Evolutionary conservation across 1,284 basidiomycete genomes (phyloP).

Genomic region (Kwoniella shivajii): DNA sequence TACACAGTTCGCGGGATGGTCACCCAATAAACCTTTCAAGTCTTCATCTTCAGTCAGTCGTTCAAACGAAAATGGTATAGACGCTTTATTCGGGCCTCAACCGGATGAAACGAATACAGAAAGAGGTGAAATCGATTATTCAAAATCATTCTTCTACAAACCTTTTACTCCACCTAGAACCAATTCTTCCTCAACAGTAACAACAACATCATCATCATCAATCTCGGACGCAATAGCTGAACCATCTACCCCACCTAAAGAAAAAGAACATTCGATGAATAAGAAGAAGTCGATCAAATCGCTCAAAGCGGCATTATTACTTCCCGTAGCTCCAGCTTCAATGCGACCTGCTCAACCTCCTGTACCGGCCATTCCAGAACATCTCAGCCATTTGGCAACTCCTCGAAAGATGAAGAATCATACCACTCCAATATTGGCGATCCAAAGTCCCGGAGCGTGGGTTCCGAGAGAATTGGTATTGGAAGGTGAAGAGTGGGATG

Average conservation of each 20-base stretch:
- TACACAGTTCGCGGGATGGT: conserved; percentile 46
- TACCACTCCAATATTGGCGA: conserved; percentile 38
- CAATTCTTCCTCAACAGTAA: background rate
- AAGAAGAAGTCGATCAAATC: conserved; percentile 49
- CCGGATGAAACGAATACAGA: too few relatives aligned
- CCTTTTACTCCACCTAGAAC: conserved; percentile 47
- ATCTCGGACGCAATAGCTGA: conserved; percentile 1
- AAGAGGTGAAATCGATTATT: conserved; percentile 42
- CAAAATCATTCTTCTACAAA: conserved; percentile 55
- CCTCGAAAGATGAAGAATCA: conserved; percentile 9
- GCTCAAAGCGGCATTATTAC: conserved; percentile 42
- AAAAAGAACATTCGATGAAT: background rate
- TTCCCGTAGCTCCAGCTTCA: conserved; percentile 34
- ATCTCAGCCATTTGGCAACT: conserved; percentile 16
- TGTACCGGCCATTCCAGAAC: conserved; percentile 41
- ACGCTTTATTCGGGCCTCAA: conserved; percentile 14
- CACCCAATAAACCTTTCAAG: conserved; percentile 6
- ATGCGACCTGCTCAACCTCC: conserved; percentile 20
- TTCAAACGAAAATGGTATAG: background rate
- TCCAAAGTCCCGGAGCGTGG: conserved; percentile 49
- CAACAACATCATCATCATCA: background rate
- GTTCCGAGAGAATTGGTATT: conserved; percentile 46
- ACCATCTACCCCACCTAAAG: background rate
- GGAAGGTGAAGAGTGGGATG: conserved; percentile 53
- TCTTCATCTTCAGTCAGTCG: too few relatives aligned